Percentiles rank a stretch among this genome's conserved stretches.
These are phyloP conservation scores for Nakazawaea peltata DNA, from an alignment of 805 yeast species.

Conservation along the genomic window DNA sequence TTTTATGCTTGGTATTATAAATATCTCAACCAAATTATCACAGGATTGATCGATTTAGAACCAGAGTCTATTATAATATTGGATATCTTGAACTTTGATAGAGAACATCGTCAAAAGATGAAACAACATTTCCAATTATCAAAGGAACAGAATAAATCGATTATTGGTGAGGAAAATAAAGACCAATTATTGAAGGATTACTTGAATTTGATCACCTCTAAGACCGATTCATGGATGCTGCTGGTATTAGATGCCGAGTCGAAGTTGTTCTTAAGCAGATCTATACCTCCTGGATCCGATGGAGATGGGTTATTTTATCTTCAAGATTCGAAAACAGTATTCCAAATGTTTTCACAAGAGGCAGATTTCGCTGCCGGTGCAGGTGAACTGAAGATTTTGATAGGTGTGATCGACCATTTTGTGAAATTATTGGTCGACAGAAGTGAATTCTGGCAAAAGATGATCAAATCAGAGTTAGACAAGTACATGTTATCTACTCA, in stretches of 20 bases:
- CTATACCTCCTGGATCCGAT: slow-evolving; percentile 59
- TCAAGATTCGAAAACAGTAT: slow-evolving; percentile 72
- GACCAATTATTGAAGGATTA: slow-evolving; percentile 72
- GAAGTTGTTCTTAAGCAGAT: slow-evolving; percentile 53
- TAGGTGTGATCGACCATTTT: slow-evolving; percentile 72
- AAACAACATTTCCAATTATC: slow-evolving; percentile 39
- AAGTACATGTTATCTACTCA: slow-evolving; percentile 16
- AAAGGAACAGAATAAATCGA: slow-evolving; percentile 39
- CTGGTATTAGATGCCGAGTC: slow-evolving; percentile 64
- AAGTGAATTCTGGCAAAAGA: slow-evolving; percentile 51
- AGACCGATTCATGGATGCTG: slow-evolving; percentile 80
- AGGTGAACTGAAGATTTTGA: slow-evolving; percentile 70
- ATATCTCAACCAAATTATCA: slow-evolving; percentile 56
- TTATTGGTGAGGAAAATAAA: slow-evolving; percentile 66
- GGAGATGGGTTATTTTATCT: slow-evolving; percentile 57
- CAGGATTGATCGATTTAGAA: slow-evolving; percentile 54
- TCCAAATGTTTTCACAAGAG: slow-evolving; percentile 82
- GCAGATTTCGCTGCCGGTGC: slow-evolving; percentile 82
- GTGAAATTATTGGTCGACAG: slow-evolving; percentile 50
- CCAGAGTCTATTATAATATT: slow-evolving; percentile 76
- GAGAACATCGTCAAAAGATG: slow-evolving; percentile 51
- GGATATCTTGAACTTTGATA: slow-evolving; percentile 69
- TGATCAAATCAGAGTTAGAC: slow-evolving; percentile 47
- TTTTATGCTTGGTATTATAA: slow-evolving; percentile 61
- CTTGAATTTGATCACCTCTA: slow-evolving; percentile 56